Conservation (phyloP, 306 rosid species). For the Cajanus cajan region DNA sequence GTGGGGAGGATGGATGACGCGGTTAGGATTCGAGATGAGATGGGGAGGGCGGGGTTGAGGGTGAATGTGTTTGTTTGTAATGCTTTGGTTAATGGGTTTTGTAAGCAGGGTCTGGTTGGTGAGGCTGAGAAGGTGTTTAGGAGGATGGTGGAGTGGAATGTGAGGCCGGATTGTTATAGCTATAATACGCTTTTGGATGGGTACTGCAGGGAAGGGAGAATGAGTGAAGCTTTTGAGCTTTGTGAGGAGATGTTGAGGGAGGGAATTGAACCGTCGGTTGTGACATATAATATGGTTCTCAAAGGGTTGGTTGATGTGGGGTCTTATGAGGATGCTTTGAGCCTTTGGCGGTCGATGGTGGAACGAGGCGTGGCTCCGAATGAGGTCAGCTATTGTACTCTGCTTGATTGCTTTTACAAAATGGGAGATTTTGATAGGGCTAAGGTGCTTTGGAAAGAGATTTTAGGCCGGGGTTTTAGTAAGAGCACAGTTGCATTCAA, state of each 20-base stretch:
- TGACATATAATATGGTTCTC: slow-evolving; percentile 72
- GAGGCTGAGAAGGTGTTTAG: slow-evolving; percentile 52
- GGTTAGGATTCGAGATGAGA: slow-evolving; percentile 63
- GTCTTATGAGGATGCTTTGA: slow-evolving; percentile 52
- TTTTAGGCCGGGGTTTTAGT: slow-evolving; percentile 54
- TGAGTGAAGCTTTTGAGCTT: slow-evolving; percentile 41
- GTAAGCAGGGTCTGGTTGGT: slow-evolving; percentile 50
- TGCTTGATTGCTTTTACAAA: slow-evolving; percentile 69
- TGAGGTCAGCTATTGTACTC: slow-evolving; percentile 73
- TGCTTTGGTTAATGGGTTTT: slow-evolving; percentile 71
- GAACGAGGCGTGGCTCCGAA: slow-evolving; percentile 58
- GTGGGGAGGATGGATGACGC: slow-evolving; percentile 71
- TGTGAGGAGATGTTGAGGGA: slow-evolving; percentile 60
- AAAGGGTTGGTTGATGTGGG: slow-evolving; percentile 58
- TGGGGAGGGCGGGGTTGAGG: slow-evolving; percentile 56
- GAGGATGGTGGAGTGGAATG: slow-evolving; percentile 54
- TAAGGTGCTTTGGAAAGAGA: slow-evolving; percentile 61
- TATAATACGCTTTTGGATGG: slow-evolving; percentile 46
- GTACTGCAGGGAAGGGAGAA: slow-evolving; percentile 42
- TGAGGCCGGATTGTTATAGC: slow-evolving; percentile 42
- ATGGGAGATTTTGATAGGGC: slow-evolving; percentile 62
- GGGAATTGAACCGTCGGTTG: slow-evolving; percentile 55
- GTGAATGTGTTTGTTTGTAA: slow-evolving; percentile 69
- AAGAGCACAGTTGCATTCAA: slow-evolving; percentile 60
- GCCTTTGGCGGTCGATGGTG: slow-evolving; percentile 62